A percentile compares a stretch with the other conserved stretches of the same genome.
These are phyloP conservation scores for Durusdinium trenchii DNA, from an alignment of 73 alveolate genomes.

Conservation along the genomic window DNA sequence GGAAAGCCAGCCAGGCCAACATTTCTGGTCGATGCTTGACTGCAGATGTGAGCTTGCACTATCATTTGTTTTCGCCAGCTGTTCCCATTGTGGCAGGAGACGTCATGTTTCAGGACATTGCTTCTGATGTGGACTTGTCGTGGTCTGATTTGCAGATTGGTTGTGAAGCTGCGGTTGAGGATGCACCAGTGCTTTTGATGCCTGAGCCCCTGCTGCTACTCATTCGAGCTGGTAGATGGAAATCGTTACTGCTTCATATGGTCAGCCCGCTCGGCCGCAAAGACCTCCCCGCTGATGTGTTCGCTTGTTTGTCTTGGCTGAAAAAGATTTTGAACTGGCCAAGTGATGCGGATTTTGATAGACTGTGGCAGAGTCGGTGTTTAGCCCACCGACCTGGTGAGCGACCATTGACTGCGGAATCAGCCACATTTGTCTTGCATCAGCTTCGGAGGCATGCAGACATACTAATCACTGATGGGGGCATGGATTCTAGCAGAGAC, in stretches of 20 bases:
- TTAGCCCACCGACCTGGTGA: no score
- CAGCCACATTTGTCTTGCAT: slow-evolving; percentile 1
- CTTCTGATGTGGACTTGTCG: neutral
- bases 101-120: neutral
- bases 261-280: neutral
- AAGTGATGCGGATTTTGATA: neutral
- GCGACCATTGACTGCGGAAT: neutral
- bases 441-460: neutral
- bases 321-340: neutral
- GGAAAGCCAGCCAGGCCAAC: no score
- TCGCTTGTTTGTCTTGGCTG: neutral
- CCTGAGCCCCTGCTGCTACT: neutral
- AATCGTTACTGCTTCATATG: neutral
- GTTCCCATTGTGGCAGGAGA: neutral
- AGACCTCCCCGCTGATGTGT: neutral
- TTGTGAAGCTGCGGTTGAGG: neutral
- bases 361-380: neutral
- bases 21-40: neutral
- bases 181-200: neutral
- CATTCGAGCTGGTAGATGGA: neutral
- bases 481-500: neutral
- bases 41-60: neutral
- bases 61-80: neutral
- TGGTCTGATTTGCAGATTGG: neutral
- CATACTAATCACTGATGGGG: neutral